Evolutionary conservation across 495 filamentous ascomycete species (phyloP).

Genomic region (Trichoderma asperelloides): DNA sequence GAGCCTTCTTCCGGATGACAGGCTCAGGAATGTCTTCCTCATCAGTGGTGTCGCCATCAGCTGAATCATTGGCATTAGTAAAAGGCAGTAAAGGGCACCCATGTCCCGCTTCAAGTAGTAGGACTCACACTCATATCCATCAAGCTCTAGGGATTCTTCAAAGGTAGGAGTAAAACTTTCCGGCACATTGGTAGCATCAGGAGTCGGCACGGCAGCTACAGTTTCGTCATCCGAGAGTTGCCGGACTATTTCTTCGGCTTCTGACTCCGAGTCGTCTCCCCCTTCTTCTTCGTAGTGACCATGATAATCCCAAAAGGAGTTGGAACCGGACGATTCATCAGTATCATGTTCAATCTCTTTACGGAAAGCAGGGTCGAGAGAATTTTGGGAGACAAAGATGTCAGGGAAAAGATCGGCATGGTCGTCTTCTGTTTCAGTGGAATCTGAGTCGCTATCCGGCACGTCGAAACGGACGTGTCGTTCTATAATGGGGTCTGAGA

Average conservation of each 20-base stretch:
- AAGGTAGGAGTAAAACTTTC: background rate
- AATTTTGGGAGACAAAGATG: constrained; percentile 63
- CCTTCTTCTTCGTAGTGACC: constrained; percentile 17
- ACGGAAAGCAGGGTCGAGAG: constrained; percentile 58
- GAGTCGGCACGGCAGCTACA: background rate
- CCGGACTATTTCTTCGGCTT: constrained; percentile 19
- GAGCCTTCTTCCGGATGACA: constrained; percentile 46
- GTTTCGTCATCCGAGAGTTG: constrained; percentile 18
- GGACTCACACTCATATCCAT: constrained; percentile 72
- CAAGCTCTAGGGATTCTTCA: constrained; percentile 44
- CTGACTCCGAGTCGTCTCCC: constrained; percentile 18
- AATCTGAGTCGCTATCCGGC: constrained; percentile 35
- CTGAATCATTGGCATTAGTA: constrained; percentile 29
- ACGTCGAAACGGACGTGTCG: constrained; percentile 46
- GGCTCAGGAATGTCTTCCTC: constrained; percentile 65
- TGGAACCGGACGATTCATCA: constrained; percentile 36
- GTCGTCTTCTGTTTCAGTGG: constrained; percentile 37
- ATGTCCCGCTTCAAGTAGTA: constrained; percentile 20
- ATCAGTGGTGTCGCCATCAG: constrained; percentile 70
- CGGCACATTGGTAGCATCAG: background rate
- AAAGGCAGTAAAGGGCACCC: background rate
- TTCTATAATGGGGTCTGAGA: constrained; percentile 13
- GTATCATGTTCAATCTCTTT: constrained; percentile 59
- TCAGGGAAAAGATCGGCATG: constrained; percentile 52
- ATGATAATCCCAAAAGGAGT: constrained; percentile 39